These are phyloP conservation scores for Ascochyta rabiei DNA, from an alignment of 2,329 filamentous ascomycete genomes.

Conservation along the genomic window DNA sequence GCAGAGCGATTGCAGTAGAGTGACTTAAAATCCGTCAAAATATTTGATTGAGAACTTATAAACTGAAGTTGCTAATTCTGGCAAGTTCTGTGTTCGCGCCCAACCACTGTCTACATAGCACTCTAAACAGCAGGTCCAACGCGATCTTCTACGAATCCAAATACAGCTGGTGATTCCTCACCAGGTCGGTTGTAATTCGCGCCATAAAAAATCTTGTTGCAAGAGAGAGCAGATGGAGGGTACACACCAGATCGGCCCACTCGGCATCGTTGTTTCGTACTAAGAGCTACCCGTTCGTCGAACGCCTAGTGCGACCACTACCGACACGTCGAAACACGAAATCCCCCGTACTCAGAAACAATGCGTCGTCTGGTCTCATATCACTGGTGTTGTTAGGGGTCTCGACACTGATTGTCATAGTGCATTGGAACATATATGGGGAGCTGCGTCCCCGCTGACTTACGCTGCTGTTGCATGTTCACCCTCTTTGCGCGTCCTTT, in stretches of 20 bases:
- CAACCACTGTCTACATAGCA: background rate
- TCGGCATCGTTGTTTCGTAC: constrained; percentile 10
- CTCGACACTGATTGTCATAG: constrained; percentile 4
- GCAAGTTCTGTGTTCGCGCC: background rate
- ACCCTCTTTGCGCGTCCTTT: background rate
- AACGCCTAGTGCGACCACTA: constrained; percentile 18
- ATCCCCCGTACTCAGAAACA: constrained; percentile 20
- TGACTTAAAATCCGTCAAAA: background rate
- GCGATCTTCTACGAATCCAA: too few species aligned
- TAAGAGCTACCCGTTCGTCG: constrained; percentile 10
- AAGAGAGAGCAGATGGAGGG: background rate
- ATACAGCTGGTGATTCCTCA: background rate
- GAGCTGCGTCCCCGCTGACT: constrained; percentile 10
- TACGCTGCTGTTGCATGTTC: background rate
- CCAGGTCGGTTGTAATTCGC: background rate
- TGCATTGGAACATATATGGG: constrained; percentile 20
- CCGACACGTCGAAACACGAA: constrained; percentile 15
- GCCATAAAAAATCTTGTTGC: background rate
- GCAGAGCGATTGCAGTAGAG: background rate
- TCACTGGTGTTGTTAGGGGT: constrained; percentile 8
- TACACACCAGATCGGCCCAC: background rate
- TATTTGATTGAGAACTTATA: background rate
- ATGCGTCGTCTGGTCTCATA: constrained; percentile 8
- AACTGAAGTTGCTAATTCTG: background rate
- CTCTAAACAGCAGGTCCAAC: background rate